A percentile compares a stretch with the other conserved stretches of the same genome.
Conservation (phyloP, 192 early-diverging fungal genomes). For the Umbelopsis isabellina region DNA sequence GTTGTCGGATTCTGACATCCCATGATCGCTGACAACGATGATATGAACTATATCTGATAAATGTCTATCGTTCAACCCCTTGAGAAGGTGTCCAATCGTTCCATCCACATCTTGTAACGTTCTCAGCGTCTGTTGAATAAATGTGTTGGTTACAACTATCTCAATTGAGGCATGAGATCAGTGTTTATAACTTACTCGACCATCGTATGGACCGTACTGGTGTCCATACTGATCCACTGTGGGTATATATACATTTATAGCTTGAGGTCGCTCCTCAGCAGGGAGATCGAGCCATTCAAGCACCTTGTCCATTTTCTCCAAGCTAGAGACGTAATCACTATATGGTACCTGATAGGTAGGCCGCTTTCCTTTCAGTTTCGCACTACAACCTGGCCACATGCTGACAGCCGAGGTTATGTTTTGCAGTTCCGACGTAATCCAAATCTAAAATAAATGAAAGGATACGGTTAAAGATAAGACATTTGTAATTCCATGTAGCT, state of each 20-base stretch:
- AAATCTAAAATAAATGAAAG: constrained; percentile 56
- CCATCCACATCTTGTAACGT: constrained; percentile 57
- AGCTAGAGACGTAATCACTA: constrained; percentile 44
- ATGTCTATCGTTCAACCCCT: constrained; percentile 57
- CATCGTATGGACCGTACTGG: constrained; percentile 66
- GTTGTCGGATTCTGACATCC: constrained; percentile 69
- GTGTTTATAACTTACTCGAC: constrained; percentile 54
- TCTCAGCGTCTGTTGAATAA: constrained; percentile 25
- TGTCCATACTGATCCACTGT: constrained; percentile 84
- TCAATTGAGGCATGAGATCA: constrained; percentile 15
- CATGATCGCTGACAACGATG: constrained; percentile 78
- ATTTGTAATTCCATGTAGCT: neutral
- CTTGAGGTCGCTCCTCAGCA: constrained; percentile 66
- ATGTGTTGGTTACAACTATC: neutral
- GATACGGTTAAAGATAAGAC: neutral
- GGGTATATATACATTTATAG: constrained; percentile 78
- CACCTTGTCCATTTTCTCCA: constrained; percentile 63
- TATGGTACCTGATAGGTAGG: constrained; percentile 77
- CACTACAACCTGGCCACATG: constrained; percentile 89
- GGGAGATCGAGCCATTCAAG: constrained; percentile 83
- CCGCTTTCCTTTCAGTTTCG: constrained; percentile 51
- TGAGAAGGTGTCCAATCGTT: constrained; percentile 62
- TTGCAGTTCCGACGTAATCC: constrained; percentile 85
- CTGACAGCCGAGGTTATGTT: constrained; percentile 69
- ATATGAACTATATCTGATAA: constrained; percentile 73